Base-by-base conservation (phyloP, 2,329 filamentous ascomycete species). In the Septoria petroselini region DNA sequence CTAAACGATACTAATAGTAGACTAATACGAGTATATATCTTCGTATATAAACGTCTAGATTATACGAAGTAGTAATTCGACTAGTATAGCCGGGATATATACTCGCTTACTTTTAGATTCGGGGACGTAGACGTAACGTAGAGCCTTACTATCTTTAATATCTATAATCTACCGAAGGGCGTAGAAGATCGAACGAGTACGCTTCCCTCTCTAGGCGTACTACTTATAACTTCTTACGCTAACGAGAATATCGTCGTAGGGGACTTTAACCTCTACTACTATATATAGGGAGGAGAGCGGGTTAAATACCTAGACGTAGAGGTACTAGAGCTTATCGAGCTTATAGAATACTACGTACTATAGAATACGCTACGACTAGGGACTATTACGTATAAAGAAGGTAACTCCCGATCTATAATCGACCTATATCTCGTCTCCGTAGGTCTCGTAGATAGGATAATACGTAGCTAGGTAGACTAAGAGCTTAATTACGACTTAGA, bases 11-110 rank as follows among this genome's bases (percentile, higher is more conserved):
- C 29, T 15, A 18, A 35, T 35, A 45, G 29, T 31, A 45, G 41
- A 35, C 30, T 35, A 35, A 45, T 19, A 18, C 21, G 21, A n/a
- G 19, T 45, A 37, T 45, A 37, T 31, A 35, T 45, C 17, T 45
- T 45, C 35, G 35, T 45, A 34, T 45, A 45, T 45, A 45, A 35
- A 19, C 21, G 21, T 33, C 33, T 47, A 39, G 34, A 47, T 18
- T 29, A 47, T 29, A 47, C n/a, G n/a, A 39, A 21, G 23, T 47
- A 40, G 43, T 27, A 27, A 17, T 39, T 47, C 25, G 23, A 47
- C 23, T 37, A 25, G 9, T 40, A 47, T 47, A 47, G 43, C 33
- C 14, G 21, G 33, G 34, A 47, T 9, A 34, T 44, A 34, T 44
- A 35, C 27, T 44, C 29, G 11, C 41, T 44, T 30, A 41, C 21